Conservation (phyloP, 2,329 filamentous ascomycete genomes). For the Colletotrichum sp. region DNA sequence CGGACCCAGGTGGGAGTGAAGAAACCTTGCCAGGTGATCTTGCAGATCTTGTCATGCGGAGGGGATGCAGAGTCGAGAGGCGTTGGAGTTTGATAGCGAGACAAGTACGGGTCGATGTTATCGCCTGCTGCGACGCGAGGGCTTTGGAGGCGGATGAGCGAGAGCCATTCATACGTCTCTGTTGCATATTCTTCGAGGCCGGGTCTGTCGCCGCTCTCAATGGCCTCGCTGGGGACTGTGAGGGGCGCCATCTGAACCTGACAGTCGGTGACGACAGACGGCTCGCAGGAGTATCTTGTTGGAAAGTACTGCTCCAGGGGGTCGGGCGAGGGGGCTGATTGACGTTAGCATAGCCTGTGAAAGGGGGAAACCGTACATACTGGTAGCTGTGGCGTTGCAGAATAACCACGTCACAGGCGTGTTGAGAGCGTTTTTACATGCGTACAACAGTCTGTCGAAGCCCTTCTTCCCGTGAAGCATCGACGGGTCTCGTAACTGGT, state of each 20-base stretch:
- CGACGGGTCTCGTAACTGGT: constrained; percentile 73
- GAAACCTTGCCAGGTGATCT: constrained; percentile 65
- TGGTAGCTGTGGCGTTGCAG: constrained; percentile 59
- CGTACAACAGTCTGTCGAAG: constrained; percentile 79
- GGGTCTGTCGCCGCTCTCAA: constrained; percentile 42
- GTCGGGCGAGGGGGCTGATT: constrained; percentile 52
- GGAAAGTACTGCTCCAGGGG: constrained; percentile 53
- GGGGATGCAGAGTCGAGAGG: constrained; percentile 23
- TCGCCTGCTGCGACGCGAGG: constrained; percentile 65
- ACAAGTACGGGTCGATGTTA: constrained; percentile 70
- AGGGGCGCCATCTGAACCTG: constrained; percentile 35
- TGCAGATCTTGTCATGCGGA: constrained; percentile 44
- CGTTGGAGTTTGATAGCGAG: constrained; percentile 66
- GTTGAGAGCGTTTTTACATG: constrained; percentile 78
- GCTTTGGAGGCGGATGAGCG: constrained; percentile 68
- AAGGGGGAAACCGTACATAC: constrained; percentile 33
- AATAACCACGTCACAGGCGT: constrained; percentile 79
- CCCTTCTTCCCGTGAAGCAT: constrained; percentile 87
- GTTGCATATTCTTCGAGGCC: constrained; percentile 67
- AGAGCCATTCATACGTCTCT: constrained; percentile 77
- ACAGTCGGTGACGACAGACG: constrained; percentile 30
- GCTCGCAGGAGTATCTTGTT: constrained; percentile 42
- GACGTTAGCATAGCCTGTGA: constrained; percentile 24
- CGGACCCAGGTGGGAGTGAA: constrained; percentile 59
- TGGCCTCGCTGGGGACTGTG: constrained; percentile 25